phyloP scores from a whole-genome alignment of 176 grass and related monocot species.

The Oryza glaberrima region DNA sequence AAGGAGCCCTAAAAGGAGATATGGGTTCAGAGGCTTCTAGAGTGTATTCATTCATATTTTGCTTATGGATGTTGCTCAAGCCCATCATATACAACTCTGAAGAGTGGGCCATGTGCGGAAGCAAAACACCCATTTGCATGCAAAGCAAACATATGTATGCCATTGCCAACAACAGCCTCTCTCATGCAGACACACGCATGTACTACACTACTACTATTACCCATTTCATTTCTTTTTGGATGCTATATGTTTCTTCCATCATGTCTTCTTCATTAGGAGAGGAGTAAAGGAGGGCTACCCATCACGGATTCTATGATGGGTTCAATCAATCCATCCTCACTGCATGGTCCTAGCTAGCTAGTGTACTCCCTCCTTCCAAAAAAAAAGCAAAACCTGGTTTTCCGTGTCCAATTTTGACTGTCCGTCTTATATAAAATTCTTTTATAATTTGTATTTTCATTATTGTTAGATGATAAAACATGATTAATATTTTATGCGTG shows the following conservation, averaged over 20 bases:
- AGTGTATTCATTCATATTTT: neutral
- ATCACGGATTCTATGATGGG: constrained; percentile 84
- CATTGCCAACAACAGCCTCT: neutral
- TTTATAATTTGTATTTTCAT: too few relatives aligned
- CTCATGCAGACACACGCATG: neutral
- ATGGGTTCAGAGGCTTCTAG: neutral
- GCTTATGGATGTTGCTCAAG: neutral
- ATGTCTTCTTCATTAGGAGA: constrained; percentile 48
- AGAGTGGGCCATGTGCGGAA: neutral
- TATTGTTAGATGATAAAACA: too few relatives aligned
- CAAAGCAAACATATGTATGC: neutral
- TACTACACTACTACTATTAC: neutral
- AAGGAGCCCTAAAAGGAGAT: neutral
- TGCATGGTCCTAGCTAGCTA: constrained; percentile 38
- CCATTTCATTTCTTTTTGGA: constrained; percentile 22
- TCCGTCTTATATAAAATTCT: too few relatives aligned
- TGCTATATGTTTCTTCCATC: constrained; percentile 38
- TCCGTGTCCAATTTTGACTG: too few relatives aligned
- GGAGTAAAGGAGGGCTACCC: constrained; percentile 30
- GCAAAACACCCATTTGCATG: neutral
- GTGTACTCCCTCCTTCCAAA: neutral
- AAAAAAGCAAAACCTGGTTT: too few relatives aligned
- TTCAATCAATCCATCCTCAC: constrained; percentile 83
- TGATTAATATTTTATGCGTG: too few relatives aligned
- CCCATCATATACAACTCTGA: neutral